phyloP scores from a whole-genome alignment of 257 asterid species.

The Ballota nigra region DNA sequence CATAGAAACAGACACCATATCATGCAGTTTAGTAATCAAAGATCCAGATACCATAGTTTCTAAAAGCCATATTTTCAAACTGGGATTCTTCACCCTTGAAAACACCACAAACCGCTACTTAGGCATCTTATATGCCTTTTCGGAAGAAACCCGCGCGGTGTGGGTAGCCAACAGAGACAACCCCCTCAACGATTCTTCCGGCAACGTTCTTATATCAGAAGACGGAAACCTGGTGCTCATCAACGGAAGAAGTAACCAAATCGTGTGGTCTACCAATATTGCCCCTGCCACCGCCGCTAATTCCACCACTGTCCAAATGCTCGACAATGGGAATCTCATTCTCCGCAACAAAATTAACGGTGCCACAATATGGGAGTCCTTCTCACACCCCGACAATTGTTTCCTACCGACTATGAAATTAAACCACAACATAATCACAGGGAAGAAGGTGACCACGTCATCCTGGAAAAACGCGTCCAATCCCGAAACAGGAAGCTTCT shows the following conservation, averaged over 20 bases:
- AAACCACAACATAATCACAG: slow-evolving; percentile 30
- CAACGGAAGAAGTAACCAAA: background rate
- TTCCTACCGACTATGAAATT: slow-evolving; percentile 31
- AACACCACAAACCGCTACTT: slow-evolving; percentile 44
- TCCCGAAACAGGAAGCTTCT: slow-evolving; percentile 34
- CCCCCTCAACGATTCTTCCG: slow-evolving; percentile 20
- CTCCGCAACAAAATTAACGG: slow-evolving; percentile 25
- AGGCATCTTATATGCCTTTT: slow-evolving; percentile 37
- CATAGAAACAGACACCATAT: slow-evolving; percentile 31
- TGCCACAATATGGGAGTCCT: slow-evolving; percentile 32
- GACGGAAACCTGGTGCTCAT: slow-evolving; percentile 4
- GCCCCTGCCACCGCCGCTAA: background rate
- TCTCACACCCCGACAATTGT: slow-evolving; percentile 29
- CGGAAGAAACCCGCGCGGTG: slow-evolving; percentile 18
- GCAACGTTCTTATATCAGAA: background rate
- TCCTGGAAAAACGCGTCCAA: slow-evolving; percentile 38
- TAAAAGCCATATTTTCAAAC: background rate
- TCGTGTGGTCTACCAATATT: background rate
- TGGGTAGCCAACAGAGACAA: slow-evolving; percentile 29
- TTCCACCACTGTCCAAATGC: background rate
- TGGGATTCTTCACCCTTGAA: no score
- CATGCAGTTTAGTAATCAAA: slow-evolving; percentile 6
- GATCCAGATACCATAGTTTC: slow-evolving; percentile 33
- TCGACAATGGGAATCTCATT: slow-evolving; percentile 30
- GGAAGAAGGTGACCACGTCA: slow-evolving; percentile 22